Base-by-base conservation (phyloP, 2,329 filamentous ascomycete species). In the Apiospora phragmitis region DNA sequence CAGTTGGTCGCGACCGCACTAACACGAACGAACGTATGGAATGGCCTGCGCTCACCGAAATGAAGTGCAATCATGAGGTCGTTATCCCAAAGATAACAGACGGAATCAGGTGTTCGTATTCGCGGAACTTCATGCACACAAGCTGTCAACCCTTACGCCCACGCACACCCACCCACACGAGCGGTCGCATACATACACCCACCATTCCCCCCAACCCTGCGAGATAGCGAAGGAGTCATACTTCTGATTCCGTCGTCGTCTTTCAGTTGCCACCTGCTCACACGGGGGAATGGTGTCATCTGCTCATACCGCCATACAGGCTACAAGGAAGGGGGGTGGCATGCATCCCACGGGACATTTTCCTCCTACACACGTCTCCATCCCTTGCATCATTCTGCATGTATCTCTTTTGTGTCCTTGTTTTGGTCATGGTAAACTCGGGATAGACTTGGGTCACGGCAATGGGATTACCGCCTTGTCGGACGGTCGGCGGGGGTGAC, bases 341-440 rank as follows among this genome's bases (percentile, higher is more conserved):
- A 62, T 62, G 32, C 55, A 62, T 62, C 55, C n/a, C 42, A 26
- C 65, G 42, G 29, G 24, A 14, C 26, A 24, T 47, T n/a, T 24
- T 35, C 7, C 26, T 38, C 42, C 26, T n/a, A 38, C 42, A 35
- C 45, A 24, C n/a, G 24, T 35, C 16, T n/a, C 42, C 24, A 24
- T 67, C 16, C n/a, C 41, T 38, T 67, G 26, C 65, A 67, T 67
- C 42, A 67, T 47, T n/a, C 18, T 47, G 65, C 65, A 67, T 67
- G 41, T 24, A 67, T 67, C 26, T 67, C 65, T 67, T 47, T 43
- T 29, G 18, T 14, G 12, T 47, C 18, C 16, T 32, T 35, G 8
- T 47, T 43, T 47, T 12, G 26, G 42, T 47, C 14, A 43, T 67
- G 42, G 42, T 35, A 47, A 18, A n/a, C 42, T 67, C 65, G 65